These are phyloP conservation scores for Paraleonurus japonicus DNA, from an alignment of 257 asterid genomes.

Conservation along the genomic window DNA sequence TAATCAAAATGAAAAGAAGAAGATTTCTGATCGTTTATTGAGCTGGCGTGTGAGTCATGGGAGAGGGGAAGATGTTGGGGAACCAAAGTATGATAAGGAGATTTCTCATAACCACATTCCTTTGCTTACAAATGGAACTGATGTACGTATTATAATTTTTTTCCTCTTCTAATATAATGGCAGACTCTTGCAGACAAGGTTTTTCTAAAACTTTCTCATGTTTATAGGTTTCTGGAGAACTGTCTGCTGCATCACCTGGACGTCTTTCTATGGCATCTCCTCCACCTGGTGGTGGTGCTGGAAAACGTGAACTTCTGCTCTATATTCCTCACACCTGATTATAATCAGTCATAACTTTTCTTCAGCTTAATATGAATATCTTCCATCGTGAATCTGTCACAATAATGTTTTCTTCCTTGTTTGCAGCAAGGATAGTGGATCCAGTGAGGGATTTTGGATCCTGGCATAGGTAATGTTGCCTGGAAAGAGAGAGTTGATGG, in stretches of 20 bases:
- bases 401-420: conserved; percentile 21
- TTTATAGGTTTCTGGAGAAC: conserved; percentile 81
- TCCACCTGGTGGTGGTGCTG: conserved; percentile 55
- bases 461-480: conserved; percentile 87
- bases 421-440: conserved; percentile 83
- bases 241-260: conserved; percentile 92
- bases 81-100: conserved; percentile 78
- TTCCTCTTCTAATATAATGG: conserved; percentile 20
- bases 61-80: conserved; percentile 55
- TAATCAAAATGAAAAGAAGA: conserved; percentile 54
- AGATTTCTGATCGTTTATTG: conserved; percentile 73
- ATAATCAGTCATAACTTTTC: conserved; percentile 31
- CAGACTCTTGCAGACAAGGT: conserved; percentile 5
- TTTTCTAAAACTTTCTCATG: conserved; percentile 17
- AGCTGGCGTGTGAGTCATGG: conserved; percentile 75
- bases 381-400: conserved; percentile 8
- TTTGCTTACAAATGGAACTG: conserved; percentile 85
- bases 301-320: conserved; percentile 52
- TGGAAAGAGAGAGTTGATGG: conserved; percentile 98
- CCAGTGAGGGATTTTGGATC: conserved; percentile 83
- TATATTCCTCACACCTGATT: conserved; percentile 36
- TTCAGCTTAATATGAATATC: conserved; percentile 1
- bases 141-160: conserved; percentile 51
- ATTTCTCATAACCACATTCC: conserved; percentile 80
- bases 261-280: conserved; percentile 92